These are phyloP conservation scores for Podospora bellae-mahoneyi DNA, from an alignment of 495 filamentous ascomycete genomes.

Conservation along the genomic window DNA sequence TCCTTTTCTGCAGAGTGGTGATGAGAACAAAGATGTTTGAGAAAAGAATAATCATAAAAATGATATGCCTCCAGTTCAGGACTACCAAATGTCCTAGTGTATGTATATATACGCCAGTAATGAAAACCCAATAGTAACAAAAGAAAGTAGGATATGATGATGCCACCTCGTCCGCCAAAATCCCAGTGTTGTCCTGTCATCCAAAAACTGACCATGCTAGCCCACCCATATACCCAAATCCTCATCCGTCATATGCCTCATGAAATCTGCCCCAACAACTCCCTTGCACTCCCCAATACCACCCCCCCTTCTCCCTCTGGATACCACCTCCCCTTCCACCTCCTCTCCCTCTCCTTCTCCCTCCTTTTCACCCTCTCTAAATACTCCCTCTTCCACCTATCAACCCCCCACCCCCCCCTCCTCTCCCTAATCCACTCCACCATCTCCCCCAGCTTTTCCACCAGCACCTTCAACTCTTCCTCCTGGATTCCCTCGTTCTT, in stretches of 20 bases:
- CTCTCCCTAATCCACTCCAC: neutral
- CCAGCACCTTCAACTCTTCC: neutral
- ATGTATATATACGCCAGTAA: no score
- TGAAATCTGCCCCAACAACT: neutral
- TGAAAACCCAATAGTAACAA: neutral
- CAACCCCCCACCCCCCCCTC: neutral
- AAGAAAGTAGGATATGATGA: neutral
- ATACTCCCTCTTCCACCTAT: neutral
- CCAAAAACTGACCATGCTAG: constrained; percentile 1
- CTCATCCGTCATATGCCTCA: neutral
- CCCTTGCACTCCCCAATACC: neutral
- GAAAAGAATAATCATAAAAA: no score
- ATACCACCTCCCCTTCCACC: neutral
- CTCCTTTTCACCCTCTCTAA: constrained; percentile 12
- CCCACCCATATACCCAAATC: neutral
- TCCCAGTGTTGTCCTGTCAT: constrained; percentile 6
- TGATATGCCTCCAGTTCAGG: no score
- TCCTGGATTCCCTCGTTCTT: neutral
- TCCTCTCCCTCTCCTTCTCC: constrained; percentile 26
- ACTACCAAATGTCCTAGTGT: no score
- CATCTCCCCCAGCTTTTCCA: neutral
- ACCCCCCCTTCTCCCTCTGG: no score
- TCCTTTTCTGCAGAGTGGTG: no score
- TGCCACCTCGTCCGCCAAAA: neutral
- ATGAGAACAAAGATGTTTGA: no score